Evolutionary conservation across 768 basidiomycete species (phyloP).

Genomic region (Heimioporus sp.): DNA sequence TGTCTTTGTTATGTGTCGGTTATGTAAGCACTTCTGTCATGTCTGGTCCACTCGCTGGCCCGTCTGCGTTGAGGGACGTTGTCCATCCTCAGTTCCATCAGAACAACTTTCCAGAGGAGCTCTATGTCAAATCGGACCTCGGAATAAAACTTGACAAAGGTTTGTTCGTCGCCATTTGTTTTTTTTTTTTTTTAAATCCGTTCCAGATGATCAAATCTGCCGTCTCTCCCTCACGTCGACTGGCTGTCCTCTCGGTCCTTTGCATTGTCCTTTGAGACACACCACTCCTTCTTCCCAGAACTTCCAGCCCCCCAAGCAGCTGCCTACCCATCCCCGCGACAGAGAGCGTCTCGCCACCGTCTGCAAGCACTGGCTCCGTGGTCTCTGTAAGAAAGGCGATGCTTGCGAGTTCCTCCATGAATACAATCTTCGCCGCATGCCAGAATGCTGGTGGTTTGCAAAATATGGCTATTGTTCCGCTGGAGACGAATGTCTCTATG

Average conservation of each 20-base stretch:
- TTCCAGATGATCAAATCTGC: constrained; percentile 91
- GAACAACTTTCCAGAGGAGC: constrained; percentile 81
- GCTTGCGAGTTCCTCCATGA: constrained; percentile 99
- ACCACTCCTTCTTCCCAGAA: constrained; percentile 86
- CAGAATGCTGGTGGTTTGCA: constrained; percentile 98
- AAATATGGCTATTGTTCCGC: constrained; percentile 97
- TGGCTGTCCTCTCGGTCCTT: constrained; percentile 88
- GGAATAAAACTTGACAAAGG: constrained; percentile 92
- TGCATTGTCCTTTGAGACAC: constrained; percentile 90
- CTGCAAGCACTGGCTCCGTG: constrained; percentile 98
- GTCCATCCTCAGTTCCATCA: constrained; percentile 93
- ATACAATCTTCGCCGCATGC: constrained; percentile 97
- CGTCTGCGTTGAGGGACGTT: constrained; percentile 62
- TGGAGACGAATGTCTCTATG: constrained; percentile 96
- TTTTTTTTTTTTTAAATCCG: not conserved
- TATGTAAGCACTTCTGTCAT: constrained; percentile 16
- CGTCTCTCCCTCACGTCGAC: constrained; percentile 74
- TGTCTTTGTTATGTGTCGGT: constrained; percentile 3
- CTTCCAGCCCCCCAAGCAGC: constrained; percentile 83
- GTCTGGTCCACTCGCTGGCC: constrained; percentile 52
- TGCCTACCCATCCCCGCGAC: constrained; percentile 81
- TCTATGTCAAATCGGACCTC: constrained; percentile 77
- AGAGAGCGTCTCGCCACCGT: constrained; percentile 86
- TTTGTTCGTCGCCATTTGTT: constrained; percentile 18
- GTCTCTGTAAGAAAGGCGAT: constrained; percentile 97